phyloP scores from a whole-genome alignment of 768 basidiomycete genomes.

The Lentinula lateritia region DNA sequence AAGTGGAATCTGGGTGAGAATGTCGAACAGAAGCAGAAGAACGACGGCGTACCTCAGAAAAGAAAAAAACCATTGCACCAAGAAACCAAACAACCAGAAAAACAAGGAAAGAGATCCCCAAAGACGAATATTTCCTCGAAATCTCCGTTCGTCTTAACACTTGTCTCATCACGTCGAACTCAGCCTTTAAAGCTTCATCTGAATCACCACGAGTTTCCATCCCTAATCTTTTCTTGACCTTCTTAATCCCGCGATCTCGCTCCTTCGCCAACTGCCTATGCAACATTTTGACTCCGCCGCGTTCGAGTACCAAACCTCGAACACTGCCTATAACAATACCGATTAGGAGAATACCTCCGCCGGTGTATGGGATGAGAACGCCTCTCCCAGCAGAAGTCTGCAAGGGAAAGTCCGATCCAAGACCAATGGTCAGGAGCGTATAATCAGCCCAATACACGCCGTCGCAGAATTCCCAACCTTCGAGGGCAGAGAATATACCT shows the following conservation, averaged over 20 bases:
- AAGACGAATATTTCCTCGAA: conserved; percentile 21
- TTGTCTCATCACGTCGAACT: conserved; percentile 33
- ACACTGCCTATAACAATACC: conserved; percentile 34
- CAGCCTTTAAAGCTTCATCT: conserved; percentile 6
- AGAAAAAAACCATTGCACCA: conserved; percentile 32
- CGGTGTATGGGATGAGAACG: conserved; percentile 32
- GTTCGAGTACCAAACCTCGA: conserved; percentile 31
- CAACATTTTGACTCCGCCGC: conserved; percentile 28
- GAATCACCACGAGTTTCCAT: neutral
- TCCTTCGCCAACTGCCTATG: conserved; percentile 27
- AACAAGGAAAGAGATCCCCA: conserved; percentile 22
- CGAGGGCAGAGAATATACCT: conserved; percentile 28
- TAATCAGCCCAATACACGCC: conserved; percentile 39
- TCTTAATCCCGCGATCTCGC: conserved; percentile 18
- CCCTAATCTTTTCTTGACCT: neutral
- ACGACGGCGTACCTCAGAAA: conserved; percentile 20
- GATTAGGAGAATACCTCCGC: conserved; percentile 30
- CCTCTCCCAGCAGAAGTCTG: conserved; percentile 19
- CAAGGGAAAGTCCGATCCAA: conserved; percentile 33
- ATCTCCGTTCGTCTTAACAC: conserved; percentile 21
- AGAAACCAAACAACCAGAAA: conserved; percentile 27
- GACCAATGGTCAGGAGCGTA: conserved; percentile 34
- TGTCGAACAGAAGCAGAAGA: neutral
- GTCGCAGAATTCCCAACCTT: conserved; percentile 32
- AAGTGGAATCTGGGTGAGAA: neutral